Evolutionary conservation across 345 rosid genomes (phyloP), one percentile per base, ranked within the genome.

Genomic region (Litchi chinensis): DNA sequence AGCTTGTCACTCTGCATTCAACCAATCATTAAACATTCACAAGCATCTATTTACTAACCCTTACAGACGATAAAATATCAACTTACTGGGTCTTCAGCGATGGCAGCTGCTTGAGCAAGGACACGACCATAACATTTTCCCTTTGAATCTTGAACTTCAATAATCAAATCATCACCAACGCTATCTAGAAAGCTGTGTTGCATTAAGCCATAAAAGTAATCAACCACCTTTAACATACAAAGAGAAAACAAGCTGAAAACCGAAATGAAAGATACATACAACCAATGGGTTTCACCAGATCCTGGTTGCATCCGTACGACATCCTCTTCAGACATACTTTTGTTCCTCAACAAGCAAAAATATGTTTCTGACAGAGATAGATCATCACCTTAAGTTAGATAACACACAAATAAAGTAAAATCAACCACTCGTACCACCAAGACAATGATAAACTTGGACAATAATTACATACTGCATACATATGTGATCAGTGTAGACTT

Each of bases 301-400:
- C 98, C 99, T 82, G 97, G 95, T 82, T 96, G 98, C 80, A 93
- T 80, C 77, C 83, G 85, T 56, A 91, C 63, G 73, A 80, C 91
- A 88, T 92, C 97, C 68, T 90, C 97, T 83, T 91, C 99, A 18
- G 91, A 76, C 72, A 93, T 89, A 83, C 97, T 96, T 83, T 96
- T 96, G 82, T 93, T 82, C 78, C 95, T 86, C 83, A 94, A 71
- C 43, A 82, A 79, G 79, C 97, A 94, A 79, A 89, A 83, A 77
- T 90, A 94, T 76, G 93, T 83, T 90, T 96, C 99, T 96, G 91
- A 76, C 77, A 71, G 82, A 63, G 65, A 73, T 59, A 74, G 75
- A 41, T 70, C 56, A 80, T 12, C 71, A 77, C 22, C 74, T 73
- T 39, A 21, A 43, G 77, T 80, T 65, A 77, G 70, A 69, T 28